Conservation (phyloP, 2,329 filamentous ascomycete genomes). For the Trematosphaeria pertusa region DNA sequence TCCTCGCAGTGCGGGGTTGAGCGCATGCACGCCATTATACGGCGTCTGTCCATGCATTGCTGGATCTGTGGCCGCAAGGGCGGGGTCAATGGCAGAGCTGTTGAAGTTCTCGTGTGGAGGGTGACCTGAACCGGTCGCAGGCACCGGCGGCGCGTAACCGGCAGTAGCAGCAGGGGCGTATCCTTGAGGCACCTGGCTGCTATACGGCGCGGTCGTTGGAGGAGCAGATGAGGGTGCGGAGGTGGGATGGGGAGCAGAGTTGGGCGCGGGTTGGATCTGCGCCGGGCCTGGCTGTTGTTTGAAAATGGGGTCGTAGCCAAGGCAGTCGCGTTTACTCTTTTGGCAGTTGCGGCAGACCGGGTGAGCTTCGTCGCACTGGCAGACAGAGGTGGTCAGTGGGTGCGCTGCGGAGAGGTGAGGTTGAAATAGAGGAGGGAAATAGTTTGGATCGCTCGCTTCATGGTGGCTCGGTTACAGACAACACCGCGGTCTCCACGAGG, state of each 20-base stretch:
- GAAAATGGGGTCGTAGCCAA: conserved; percentile 88
- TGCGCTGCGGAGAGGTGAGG: conserved; percentile 29
- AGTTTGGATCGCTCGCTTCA: conserved; percentile 46
- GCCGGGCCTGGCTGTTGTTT: conserved; percentile 74
- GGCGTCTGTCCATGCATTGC: conserved; percentile 37
- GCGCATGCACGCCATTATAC: conserved; percentile 42
- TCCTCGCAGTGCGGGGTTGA: conserved; percentile 41
- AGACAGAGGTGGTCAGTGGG: conserved; percentile 32
- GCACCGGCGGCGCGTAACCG: conserved; percentile 43
- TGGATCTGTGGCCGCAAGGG: conserved; percentile 59
- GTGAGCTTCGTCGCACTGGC: conserved; percentile 93
- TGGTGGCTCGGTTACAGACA: conserved; percentile 46
- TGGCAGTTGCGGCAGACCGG: conserved; percentile 90
- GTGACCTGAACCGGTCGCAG: conserved; percentile 45
- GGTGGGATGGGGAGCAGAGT: conserved; percentile 47
- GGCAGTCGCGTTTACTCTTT: conserved; percentile 85
- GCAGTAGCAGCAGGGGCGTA: conserved; percentile 55
- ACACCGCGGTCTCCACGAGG: conserved; percentile 27
- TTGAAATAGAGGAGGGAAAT: conserved; percentile 39
- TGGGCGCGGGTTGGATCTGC: conserved; percentile 74
- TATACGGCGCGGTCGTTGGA: conserved; percentile 43
- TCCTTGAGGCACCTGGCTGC: conserved; percentile 50
- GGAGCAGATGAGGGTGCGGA: conserved; percentile 41
- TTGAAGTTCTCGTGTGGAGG: conserved; percentile 61
- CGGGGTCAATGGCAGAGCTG: conserved; percentile 69